These are phyloP conservation scores for Claviceps arundinis DNA, from an alignment of 2,329 filamentous ascomycete genomes.

Conservation along the genomic window DNA sequence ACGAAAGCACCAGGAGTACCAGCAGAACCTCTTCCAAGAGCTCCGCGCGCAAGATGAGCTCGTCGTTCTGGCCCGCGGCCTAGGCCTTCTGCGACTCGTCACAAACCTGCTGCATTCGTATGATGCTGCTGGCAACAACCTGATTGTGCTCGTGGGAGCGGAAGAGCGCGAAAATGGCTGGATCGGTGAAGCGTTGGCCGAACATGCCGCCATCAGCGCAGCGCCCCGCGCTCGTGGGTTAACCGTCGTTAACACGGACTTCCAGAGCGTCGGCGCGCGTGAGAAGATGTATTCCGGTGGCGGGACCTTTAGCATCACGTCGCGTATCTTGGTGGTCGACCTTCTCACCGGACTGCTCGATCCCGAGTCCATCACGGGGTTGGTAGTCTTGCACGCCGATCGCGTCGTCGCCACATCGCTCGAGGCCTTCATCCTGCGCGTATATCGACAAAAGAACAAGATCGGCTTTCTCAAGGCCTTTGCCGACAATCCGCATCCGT, in stretches of 20 bases:
- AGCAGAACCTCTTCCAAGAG: constrained; percentile 89
- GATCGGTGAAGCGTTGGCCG: constrained; percentile 91
- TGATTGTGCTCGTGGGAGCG: constrained; percentile 79
- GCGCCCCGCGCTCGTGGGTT: constrained; percentile 71
- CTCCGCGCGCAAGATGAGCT: constrained; percentile 85
- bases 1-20: constrained; percentile 53
- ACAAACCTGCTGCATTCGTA: constrained; percentile 96
- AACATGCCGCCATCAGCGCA: constrained; percentile 85
- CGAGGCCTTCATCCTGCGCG: constrained; percentile 88
- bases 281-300: constrained; percentile 87
- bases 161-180: constrained; percentile 90
- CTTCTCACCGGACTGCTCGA: constrained; percentile 72
- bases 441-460: constrained; percentile 92
- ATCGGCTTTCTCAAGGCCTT: constrained; percentile 90
- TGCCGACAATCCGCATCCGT: constrained; percentile 83
- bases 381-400: constrained; percentile 82
- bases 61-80: constrained; percentile 77
- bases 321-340: constrained; percentile 87
- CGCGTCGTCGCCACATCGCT: constrained; percentile 72
- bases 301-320: constrained; percentile 92
- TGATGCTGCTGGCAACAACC: constrained; percentile 87
- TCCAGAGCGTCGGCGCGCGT: constrained; percentile 71
- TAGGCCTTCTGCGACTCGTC: constrained; percentile 81
- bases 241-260: constrained; percentile 87
- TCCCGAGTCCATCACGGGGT: constrained; percentile 72